Evolutionary conservation across 345 rosid species (phyloP).

Genomic region (Pistacia integerrima): DNA sequence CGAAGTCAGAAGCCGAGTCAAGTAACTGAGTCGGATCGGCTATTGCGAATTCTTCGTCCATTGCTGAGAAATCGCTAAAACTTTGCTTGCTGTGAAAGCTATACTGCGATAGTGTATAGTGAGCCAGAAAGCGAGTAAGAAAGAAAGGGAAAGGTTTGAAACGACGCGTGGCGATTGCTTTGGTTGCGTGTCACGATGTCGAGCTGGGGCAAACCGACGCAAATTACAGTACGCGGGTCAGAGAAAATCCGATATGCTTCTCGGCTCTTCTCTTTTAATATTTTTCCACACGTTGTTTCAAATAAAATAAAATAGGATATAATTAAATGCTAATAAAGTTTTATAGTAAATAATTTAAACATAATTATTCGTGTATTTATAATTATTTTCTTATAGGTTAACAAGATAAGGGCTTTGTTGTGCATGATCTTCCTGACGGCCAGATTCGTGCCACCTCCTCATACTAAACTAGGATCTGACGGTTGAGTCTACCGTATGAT

Average conservation of each 20-base stretch:
- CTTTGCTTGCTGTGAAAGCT: conserved; percentile 6
- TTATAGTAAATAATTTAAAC: too few species aligned
- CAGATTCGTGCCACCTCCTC: too few species aligned
- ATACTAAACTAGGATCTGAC: too few species aligned
- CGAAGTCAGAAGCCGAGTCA: conserved; percentile 76
- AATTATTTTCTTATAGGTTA: too few species aligned
- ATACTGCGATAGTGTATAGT: not conserved
- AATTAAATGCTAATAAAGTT: too few species aligned
- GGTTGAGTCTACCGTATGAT: too few species aligned
- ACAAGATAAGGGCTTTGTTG: too few species aligned
- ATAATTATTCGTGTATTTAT: too few species aligned
- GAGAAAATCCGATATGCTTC: not conserved
- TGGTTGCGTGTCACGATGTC: conserved; percentile 20
- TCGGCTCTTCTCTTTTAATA: not conserved
- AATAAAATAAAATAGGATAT: too few species aligned
- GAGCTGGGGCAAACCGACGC: not conserved
- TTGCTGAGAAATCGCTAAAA: not conserved
- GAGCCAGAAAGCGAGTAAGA: not conserved
- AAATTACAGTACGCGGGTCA: not conserved
- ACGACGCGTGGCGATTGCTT: conserved; percentile 27
- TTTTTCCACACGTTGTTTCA: too few species aligned
- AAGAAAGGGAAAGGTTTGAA: not conserved
- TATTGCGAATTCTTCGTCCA: conserved; percentile 49
- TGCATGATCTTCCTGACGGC: too few species aligned
- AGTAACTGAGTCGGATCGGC: conserved; percentile 66